These are phyloP conservation scores for Lactarius evosmus DNA, from an alignment of 768 basidiomycete species.

Conservation along the genomic window DNA sequence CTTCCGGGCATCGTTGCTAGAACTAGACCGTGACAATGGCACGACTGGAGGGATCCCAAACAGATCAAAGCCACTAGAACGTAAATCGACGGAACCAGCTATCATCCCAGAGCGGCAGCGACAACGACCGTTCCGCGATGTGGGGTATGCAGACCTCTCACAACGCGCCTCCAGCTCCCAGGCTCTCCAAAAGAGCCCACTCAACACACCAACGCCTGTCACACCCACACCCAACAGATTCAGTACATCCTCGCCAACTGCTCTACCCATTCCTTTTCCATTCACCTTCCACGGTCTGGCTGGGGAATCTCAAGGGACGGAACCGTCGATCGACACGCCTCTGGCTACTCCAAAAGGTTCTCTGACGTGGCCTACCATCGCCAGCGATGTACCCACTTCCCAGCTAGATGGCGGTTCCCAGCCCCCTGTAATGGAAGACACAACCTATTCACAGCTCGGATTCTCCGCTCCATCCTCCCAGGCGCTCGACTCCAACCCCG, in stretches of 20 bases:
- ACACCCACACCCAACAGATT: constrained; percentile 4
- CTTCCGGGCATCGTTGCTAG: background rate
- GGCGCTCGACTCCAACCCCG: constrained; percentile 3
- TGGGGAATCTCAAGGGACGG: constrained; percentile 43
- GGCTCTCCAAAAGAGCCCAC: background rate
- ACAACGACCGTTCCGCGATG: constrained; percentile 15
- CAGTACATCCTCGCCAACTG: background rate
- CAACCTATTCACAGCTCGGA: constrained; percentile 41
- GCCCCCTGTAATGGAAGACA: constrained; percentile 31
- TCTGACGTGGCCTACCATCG: constrained; percentile 41
- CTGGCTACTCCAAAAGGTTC: constrained; percentile 54
- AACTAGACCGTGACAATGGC: background rate
- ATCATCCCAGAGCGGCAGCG: constrained; percentile 14
- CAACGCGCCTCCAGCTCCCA: constrained; percentile 19
- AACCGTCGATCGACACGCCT: constrained; percentile 49
- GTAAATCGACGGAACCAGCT: constrained; percentile 26
- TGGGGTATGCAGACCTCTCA: constrained; percentile 22
- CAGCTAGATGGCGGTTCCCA: constrained; percentile 39
- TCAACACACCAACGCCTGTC: constrained; percentile 2
- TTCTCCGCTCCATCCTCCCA: constrained; percentile 32
- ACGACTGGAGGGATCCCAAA: background rate
- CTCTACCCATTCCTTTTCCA: constrained; percentile 14
- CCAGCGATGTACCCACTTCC: constrained; percentile 37
- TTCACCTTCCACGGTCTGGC: constrained; percentile 9
- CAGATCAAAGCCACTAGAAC: constrained; percentile 20